Base-by-base conservation (phyloP, 768 basidiomycete genomes). In the Hemileccinum rubropunctum region DNA sequence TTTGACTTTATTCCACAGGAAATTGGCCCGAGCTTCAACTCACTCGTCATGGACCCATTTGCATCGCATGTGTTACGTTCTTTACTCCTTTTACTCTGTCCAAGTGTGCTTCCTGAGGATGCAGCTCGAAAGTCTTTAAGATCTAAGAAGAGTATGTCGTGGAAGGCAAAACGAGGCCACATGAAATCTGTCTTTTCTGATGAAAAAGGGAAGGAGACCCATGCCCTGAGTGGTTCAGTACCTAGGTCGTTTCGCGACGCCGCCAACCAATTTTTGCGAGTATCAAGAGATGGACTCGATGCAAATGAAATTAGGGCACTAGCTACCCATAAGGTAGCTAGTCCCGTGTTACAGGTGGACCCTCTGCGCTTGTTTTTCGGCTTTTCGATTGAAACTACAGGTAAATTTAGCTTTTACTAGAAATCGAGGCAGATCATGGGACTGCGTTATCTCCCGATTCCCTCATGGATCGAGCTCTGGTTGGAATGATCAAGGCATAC, bases 1-100 rank as follows among this genome's bases (percentile, higher is more conserved):
- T 23, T 34, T 47, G 27, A 48, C 35, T 41, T 32, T 45, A 7
- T 41, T 39, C 12, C 33, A 3, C 49, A 93, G 86, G 92, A 95
- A 76, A 61, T 98, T 30, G 59, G 83, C 1, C 82, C 86, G 0
- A 66, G 69, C 4, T 72, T 95, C 30, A 67, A 82, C 0, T 71
- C 75, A 8, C 78, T 95, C 38, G 71, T 95, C 35, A 83, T 86
- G 73, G 84, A 95, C 59, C 84, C 88, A 28, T 95, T 93, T 60
- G 93, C 88, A 32, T 95, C 95, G 0, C 95, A 98, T 58, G 90
- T 94, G 37, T 56, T 95, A 40, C 86, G 95, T 33, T 82, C 86
- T 20, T 69, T 98, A 3, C 77, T 98, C 13, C 63, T 86, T 5
- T 74, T 97, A 37, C 74, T 97, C n/a, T 83, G 81, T 13, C 88